These are phyloP conservation scores for Trichocladium uniseriatum DNA, from an alignment of 495 filamentous ascomycete genomes.

Conservation along the genomic window DNA sequence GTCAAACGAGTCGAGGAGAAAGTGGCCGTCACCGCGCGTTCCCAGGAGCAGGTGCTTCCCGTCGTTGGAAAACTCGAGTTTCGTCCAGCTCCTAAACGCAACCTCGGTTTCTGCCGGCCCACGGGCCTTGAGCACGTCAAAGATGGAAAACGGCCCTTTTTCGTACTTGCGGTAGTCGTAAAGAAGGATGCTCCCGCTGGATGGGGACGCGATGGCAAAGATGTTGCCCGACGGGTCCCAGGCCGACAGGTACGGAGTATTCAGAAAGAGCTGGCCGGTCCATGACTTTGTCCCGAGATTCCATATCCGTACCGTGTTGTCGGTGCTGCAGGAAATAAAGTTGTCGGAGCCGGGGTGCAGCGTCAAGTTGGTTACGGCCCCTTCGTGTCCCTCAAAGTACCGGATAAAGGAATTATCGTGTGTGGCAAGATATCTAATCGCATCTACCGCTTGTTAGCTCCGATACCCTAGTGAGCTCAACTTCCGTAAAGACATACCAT, in stretches of 20 bases:
- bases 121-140: slow-evolving; percentile 55
- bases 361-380: slow-evolving; percentile 68
- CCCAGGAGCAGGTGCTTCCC: slow-evolving; percentile 77
- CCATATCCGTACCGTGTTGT: slow-evolving; percentile 86
- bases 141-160: slow-evolving; percentile 76
- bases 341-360: slow-evolving; percentile 68
- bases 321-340: slow-evolving; percentile 82
- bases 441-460: slow-evolving; percentile 42
- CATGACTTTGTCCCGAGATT: slow-evolving; percentile 62
- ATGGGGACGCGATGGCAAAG: slow-evolving; percentile 81
- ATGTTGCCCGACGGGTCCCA: slow-evolving; percentile 85
- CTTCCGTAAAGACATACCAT: slow-evolving; percentile 44
- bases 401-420: slow-evolving; percentile 93
- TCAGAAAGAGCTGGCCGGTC: slow-evolving; percentile 66
- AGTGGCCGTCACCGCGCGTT: slow-evolving; percentile 73
- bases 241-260: slow-evolving; percentile 69
- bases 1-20: slow-evolving; percentile 81
- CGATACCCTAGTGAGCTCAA: neutral
- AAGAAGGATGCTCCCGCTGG: slow-evolving; percentile 65
- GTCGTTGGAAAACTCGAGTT: slow-evolving; percentile 89
- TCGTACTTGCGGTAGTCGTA: slow-evolving; percentile 93
- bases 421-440: slow-evolving; percentile 80
- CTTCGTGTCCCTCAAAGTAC: slow-evolving; percentile 86
- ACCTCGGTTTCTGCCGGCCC: slow-evolving; percentile 24
- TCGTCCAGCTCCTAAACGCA: slow-evolving; percentile 61